These are phyloP conservation scores for Acorus gramineus DNA, from an alignment of 106 monocot genomes.

Conservation along the genomic window DNA sequence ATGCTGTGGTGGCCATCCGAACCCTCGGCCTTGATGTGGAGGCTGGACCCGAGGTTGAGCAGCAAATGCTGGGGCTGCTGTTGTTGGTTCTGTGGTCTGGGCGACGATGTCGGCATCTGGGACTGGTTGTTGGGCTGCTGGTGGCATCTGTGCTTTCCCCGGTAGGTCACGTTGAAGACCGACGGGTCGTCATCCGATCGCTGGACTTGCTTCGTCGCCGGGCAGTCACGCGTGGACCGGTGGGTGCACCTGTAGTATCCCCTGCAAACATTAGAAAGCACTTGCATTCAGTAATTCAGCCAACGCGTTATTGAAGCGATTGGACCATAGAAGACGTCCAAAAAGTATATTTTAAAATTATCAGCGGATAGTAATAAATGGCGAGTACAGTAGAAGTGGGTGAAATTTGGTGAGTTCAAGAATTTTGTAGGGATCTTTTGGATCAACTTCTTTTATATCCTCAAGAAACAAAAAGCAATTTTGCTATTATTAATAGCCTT, in stretches of 20 bases:
- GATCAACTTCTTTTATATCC: no score
- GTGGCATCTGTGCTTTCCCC: conserved; percentile 28
- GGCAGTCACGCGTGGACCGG: conserved; percentile 20
- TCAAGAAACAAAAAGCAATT: no score
- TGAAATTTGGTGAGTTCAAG: no score
- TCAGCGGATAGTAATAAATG: no score
- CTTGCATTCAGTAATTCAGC: no score
- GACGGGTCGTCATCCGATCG: conserved; percentile 26
- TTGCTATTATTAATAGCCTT: no score
- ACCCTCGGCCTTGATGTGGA: not conserved
- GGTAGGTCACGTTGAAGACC: conserved; percentile 29
- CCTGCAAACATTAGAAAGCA: conserved; percentile 11
- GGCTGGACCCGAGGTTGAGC: not conserved
- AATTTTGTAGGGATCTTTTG: no score
- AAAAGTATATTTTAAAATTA: no score
- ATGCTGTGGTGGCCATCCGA: no score
- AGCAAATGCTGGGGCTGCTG: not conserved
- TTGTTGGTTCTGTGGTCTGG: not conserved
- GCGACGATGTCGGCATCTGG: not conserved
- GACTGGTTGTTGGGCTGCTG: not conserved
- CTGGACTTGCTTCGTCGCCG: conserved; percentile 46
- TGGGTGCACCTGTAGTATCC: conserved; percentile 47
- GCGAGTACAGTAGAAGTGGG: no score
- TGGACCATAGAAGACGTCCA: no score
- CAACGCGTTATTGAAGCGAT: no score